Base-by-base conservation (phyloP, 2,329 filamentous ascomycete species). In the Sporothrix phasma region DNA sequence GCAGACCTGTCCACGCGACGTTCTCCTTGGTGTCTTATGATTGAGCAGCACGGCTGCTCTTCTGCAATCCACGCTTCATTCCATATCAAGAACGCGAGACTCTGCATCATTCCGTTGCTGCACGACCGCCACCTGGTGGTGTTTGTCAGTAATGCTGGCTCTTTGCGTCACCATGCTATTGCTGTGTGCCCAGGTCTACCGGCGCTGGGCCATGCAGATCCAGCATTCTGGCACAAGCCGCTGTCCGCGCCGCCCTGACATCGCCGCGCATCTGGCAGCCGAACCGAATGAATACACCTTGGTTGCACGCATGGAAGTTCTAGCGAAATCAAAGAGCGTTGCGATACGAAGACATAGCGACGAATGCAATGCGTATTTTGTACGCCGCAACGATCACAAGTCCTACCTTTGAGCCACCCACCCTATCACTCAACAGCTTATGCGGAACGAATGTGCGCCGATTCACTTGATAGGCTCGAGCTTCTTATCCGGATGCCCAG, bases 1-100 rank as follows among this genome's bases (percentile, higher is more conserved):
- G 39, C 64, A 68, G 13, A n/a, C 63, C 5, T 70, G 69, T 47
- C 59, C 64, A 10, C 39, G 56, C 10, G 62, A 69, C 15, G 68
- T 68, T 1, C 53, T 70, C 68, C 67, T 3, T 70, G 66, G 67
- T 69, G 66, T 51, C 69, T 68, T 13, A 68, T 70, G 39, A 64
- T 70, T n/a, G 67, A 68, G 49, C 66, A 66, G 13, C 51, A 60
- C 15, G 66, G 64, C 29, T 64, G 66, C 31, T 24, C 63, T 65
- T 6, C 19, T 49, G 31, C 43, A 19, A 17, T 51, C 37, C 13
- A 10, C 24, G 19, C 59, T 66, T 6, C 66, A 68, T 53, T 66
- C 19, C 66, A 69, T 47, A 49, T 68, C 3, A n/a, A n/a, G n/a
- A 66, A 59, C 41, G 65, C 68, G n/a, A n/a, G n/a, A n/a, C n/a